Base-by-base conservation (phyloP, 768 basidiomycete genomes). In the Trichaptum fuscoviolaceum region DNA sequence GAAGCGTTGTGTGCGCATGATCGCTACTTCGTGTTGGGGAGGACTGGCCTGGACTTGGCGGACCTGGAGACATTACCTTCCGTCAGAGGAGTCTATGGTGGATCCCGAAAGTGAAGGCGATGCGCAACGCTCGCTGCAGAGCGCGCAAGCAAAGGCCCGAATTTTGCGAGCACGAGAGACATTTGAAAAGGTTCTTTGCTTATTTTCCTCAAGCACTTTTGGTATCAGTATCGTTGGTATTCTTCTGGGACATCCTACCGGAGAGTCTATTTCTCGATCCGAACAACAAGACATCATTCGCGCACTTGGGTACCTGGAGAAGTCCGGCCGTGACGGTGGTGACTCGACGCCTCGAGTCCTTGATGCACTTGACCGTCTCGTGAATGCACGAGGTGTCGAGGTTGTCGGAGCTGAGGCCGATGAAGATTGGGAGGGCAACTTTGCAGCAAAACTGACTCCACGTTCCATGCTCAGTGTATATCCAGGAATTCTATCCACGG, bases 21-120 rank as follows among this genome's bases (percentile, higher is more conserved):
- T 93, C 0, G 83, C 82, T 2, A 84, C 85, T 64, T 71, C 89
- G 3, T 77, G 85, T 23, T 94, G 91, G 92, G 84, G 90, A 5
- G 79, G 82, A 57, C 71, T 88, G 35, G 75, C 81, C 7, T 92
- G 90, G 90, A 82, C 79, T 12, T 92, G 42, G 42, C 42, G 42
- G 20, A 52, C 42, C 12, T 52, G 42, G 42, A 52, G 42, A 52
- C 42, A 52, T 5, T 52, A 3, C 15, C 15, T 52, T 20, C 42
- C 12, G 15, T 52, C 42, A 52, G 42, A 52, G 10, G 42, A 52
- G 20, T 12, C 42, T 52, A 15, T 12, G 2, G 10, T 20, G 2
- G 20, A 52, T 20, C 15, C 42, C 3, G 42, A 52, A 52, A 52
- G 15, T 20, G 42, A 52, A 20, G 42, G 42, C 12, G 42, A 52